Base-by-base conservation (phyloP, 2,329 filamentous ascomycete genomes). In the Colletotrichum destructivum region DNA sequence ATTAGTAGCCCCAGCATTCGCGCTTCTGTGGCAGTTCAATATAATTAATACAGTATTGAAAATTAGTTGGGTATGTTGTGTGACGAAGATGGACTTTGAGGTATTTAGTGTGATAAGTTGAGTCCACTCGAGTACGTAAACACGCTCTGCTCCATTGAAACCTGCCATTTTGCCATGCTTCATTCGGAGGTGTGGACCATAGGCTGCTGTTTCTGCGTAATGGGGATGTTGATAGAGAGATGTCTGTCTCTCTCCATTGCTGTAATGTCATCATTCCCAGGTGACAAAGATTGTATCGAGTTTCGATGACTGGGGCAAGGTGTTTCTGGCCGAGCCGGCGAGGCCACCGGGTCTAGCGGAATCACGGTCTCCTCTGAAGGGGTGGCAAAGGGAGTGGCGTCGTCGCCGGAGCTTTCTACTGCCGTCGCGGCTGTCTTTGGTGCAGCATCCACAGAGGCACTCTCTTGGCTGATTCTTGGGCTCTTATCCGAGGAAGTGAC, bases 401-500 rank as follows among this genome's bases (percentile, higher is more conserved):
- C 31, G 7, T 64, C 40, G 2, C 21, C 40, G 6, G 47, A 21
- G 42, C 18, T 64, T 42, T 60, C 59, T 2, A 42, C 54, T 12
- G 42, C 46, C 9, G 62, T 57, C n/a, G 35, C n/a, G 21, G 15
- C 38, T 38, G 35, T 31, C 23, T 23, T 35, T 42, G 46, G 44
- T 26, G 23, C 49, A 5, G 6, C 18, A 9, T 72, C 46, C 18
- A 31, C 52, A 21, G 35, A 26, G n/a, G 42, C 66, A n/a, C 57
- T 61, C 16, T 75, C 74, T 38, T 75, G 69, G 31, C 75, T 75
- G 21, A 60, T 46, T 15, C 75, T 63, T 31, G 74, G 69, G 49
- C 73, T 72, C 44, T 72, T 72, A 9, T 74, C 74, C 5, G 26
- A 35, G 38, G 74, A 69, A 70, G 57, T n/a, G 7, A 75, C 67